phyloP scores from a whole-genome alignment of 192 early-diverging fungal genomes.

The Backusella parvicylindrica region DNA sequence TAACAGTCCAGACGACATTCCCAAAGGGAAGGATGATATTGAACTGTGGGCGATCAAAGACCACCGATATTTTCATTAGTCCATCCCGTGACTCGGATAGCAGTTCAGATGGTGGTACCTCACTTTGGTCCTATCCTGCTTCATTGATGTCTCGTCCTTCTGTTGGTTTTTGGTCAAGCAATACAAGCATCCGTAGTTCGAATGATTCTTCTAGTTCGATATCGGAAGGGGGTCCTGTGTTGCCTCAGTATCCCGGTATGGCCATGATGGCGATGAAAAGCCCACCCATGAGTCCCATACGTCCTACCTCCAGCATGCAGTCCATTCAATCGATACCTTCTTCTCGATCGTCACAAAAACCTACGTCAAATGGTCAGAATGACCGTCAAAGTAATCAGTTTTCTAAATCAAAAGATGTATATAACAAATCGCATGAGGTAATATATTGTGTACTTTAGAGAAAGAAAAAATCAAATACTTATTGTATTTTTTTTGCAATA shows the following conservation, averaged over 20 bases:
- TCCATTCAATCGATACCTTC: neutral
- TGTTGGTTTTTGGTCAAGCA: slow-evolving; percentile 3
- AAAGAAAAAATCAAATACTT: neutral
- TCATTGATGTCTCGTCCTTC: neutral
- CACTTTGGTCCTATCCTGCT: slow-evolving; percentile 8
- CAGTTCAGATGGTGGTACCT: neutral
- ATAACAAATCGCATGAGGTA: neutral
- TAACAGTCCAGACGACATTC: slow-evolving; percentile 52
- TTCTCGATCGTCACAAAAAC: neutral
- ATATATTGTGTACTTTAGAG: too few species aligned
- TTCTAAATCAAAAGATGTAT: neutral
- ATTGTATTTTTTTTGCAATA: neutral
- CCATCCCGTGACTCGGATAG: slow-evolving; percentile 4
- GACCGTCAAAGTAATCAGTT: neutral
- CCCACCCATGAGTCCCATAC: neutral
- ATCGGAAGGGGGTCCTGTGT: neutral
- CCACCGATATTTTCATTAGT: slow-evolving; percentile 5
- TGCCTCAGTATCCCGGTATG: slow-evolving; percentile 13
- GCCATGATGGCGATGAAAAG: slow-evolving; percentile 6
- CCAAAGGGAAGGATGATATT: slow-evolving; percentile 52
- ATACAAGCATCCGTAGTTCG: slow-evolving; percentile 5
- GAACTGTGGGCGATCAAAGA: slow-evolving; percentile 37
- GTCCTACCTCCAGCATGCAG: neutral
- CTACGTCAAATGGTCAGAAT: neutral
- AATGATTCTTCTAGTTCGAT: slow-evolving; percentile 8